These are phyloP conservation scores for Penicillium hordei DNA, from an alignment of 2,329 filamentous ascomycete genomes.

Conservation along the genomic window DNA sequence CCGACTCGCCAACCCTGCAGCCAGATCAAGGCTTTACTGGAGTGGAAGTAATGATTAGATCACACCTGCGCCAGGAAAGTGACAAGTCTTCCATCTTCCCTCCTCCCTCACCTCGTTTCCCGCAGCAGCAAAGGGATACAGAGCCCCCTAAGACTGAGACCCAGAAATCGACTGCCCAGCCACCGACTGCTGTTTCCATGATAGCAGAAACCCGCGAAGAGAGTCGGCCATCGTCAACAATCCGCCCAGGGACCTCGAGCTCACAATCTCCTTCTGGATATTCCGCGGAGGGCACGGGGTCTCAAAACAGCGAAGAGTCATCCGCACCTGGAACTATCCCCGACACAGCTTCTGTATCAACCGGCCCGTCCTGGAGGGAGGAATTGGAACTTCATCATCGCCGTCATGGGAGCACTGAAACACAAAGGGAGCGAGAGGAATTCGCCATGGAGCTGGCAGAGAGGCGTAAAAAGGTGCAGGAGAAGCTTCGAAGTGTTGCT, in stretches of 20 bases:
- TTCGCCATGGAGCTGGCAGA: slow-evolving; percentile 52
- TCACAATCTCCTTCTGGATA: slow-evolving; percentile 13
- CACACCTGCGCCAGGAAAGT: slow-evolving; percentile 80
- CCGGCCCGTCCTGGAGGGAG: slow-evolving; percentile 47
- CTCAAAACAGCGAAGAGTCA: slow-evolving; percentile 19
- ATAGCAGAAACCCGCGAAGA: neutral
- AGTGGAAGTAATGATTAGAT: slow-evolving; percentile 66
- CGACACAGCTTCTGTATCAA: slow-evolving; percentile 6
- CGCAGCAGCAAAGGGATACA: slow-evolving; percentile 33
- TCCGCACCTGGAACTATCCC: slow-evolving; percentile 7
- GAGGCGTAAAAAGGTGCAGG: slow-evolving; percentile 48
- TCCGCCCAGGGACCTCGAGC: slow-evolving; percentile 6
- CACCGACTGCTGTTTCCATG: neutral
- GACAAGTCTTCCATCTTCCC: slow-evolving; percentile 77
- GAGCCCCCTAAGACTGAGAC: slow-evolving; percentile 5
- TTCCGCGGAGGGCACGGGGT: slow-evolving; percentile 11
- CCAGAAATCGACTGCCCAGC: neutral
- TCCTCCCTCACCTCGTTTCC: slow-evolving; percentile 43
- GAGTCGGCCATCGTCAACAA: neutral
- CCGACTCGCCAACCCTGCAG: slow-evolving; percentile 76
- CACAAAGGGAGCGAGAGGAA: slow-evolving; percentile 49
- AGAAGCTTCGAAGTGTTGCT: slow-evolving; percentile 47
- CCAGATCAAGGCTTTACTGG: slow-evolving; percentile 63
- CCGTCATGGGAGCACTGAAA: slow-evolving; percentile 49
- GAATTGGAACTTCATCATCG: slow-evolving; percentile 47